A percentile compares a stretch with the other conserved stretches of the same genome.
Evolutionary conservation across 371 early-diverging fungal genomes (phyloP).

Genomic region (Umbelopsis sp.): DNA sequence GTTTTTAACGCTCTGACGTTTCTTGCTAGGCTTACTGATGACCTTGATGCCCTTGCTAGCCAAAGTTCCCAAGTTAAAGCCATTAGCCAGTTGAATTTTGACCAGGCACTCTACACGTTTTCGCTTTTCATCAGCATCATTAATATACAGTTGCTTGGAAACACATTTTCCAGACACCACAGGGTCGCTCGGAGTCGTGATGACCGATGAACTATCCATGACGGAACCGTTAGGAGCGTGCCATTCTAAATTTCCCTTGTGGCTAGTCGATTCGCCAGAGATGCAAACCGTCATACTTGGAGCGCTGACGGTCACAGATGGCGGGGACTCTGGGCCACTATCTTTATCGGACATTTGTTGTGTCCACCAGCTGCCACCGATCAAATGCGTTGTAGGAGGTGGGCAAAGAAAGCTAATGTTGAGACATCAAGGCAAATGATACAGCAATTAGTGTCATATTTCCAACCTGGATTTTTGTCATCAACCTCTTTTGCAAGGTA

Average conservation of each 20-base stretch:
- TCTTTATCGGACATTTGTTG: conserved; percentile 1
- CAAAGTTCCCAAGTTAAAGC: conserved; percentile 63
- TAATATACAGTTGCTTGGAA: conserved; percentile 76
- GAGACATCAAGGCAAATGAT: neutral
- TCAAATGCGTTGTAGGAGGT: conserved; percentile 79
- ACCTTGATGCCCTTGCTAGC: conserved; percentile 74
- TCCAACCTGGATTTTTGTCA: too few species aligned
- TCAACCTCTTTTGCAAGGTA: neutral
- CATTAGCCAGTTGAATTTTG: conserved; percentile 59
- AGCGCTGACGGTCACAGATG: conserved; percentile 18
- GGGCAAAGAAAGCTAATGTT: conserved; percentile 69
- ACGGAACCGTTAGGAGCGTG: conserved; percentile 28
- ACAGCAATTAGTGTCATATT: too few species aligned
- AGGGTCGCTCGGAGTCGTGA: conserved; percentile 23
- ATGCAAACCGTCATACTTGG: conserved; percentile 31
- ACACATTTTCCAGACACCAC: conserved; percentile 63
- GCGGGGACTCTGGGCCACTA: neutral
- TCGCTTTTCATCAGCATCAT: conserved; percentile 74
- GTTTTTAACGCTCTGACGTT: conserved; percentile 77
- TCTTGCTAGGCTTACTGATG: conserved; percentile 81
- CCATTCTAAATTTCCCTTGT: conserved; percentile 29
- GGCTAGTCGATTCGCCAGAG: conserved; percentile 29
- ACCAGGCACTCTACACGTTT: conserved; percentile 71
- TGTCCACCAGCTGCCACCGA: conserved; percentile 73
- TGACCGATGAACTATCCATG: conserved; percentile 32